These are phyloP conservation scores for Backusella tuberculispora DNA, from an alignment of 192 early-diverging fungal genomes.

Conservation along the genomic window DNA sequence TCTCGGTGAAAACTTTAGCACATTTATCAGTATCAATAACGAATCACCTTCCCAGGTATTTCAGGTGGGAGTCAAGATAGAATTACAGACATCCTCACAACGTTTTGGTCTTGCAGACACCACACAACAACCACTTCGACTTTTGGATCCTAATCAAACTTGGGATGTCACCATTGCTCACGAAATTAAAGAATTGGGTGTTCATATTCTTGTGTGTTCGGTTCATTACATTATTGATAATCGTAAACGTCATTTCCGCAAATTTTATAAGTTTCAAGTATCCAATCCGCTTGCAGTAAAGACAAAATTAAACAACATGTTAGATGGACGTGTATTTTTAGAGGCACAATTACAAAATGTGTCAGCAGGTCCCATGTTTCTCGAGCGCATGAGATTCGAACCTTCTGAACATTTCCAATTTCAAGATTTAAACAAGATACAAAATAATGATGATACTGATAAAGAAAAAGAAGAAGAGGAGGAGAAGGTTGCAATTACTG, in stretches of 20 bases:
- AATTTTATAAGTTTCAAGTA: constrained; percentile 97
- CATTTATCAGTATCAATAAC: constrained; percentile 89
- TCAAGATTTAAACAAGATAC: constrained; percentile 64
- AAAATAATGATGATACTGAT: background rate
- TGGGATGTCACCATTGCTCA: constrained; percentile 82
- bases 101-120: constrained; percentile 78
- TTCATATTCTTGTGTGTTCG: constrained; percentile 89
- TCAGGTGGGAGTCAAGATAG: constrained; percentile 77
- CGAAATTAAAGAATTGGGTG: constrained; percentile 95
- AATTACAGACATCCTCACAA: constrained; percentile 87
- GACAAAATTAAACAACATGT: constrained; percentile 90
- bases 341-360: constrained; percentile 97
- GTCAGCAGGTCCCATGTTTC: constrained; percentile 73
- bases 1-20: constrained; percentile 89
- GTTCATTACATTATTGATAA: constrained; percentile 79
- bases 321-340: constrained; percentile 71
- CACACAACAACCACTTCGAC: constrained; percentile 32
- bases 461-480: no score
- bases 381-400: constrained; percentile 91
- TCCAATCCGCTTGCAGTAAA: constrained; percentile 95
- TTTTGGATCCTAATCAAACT: constrained; percentile 69
- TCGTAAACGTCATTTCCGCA: constrained; percentile 74
- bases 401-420: constrained; percentile 71
- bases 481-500: constrained; percentile 23
- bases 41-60: constrained; percentile 69